Evolutionary conservation across 1,284 basidiomycete genomes (phyloP).

Genomic region (Phellopilus nigrolimitatus): DNA sequence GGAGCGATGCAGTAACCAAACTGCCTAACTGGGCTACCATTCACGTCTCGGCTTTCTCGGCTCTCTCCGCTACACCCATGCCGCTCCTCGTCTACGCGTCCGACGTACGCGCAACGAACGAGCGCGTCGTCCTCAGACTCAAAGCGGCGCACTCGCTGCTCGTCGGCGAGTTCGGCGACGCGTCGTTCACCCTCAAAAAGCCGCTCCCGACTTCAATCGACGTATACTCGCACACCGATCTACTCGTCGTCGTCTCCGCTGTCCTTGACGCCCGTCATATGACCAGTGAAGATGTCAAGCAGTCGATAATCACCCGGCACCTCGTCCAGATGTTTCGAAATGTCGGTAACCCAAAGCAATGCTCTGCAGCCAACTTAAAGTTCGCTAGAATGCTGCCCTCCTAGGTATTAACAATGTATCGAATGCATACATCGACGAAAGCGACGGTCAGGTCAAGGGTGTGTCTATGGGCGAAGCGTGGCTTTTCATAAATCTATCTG

Average conservation of each 20-base stretch:
- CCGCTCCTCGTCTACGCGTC: conserved; percentile 5
- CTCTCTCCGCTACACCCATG: background rate
- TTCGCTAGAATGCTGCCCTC: conserved; percentile 46
- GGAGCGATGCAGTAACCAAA: background rate
- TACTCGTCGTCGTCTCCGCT: conserved; percentile 52
- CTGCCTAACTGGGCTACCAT: background rate
- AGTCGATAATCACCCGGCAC: conserved; percentile 47
- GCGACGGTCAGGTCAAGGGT: conserved; percentile 42
- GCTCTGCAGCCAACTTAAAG: conserved; percentile 9
- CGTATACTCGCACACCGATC: conserved; percentile 44
- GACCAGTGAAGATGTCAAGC: conserved; percentile 34
- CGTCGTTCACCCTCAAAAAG: conserved; percentile 30
- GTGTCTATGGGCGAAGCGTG: no score
- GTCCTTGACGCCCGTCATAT: conserved; percentile 40
- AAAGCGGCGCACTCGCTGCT: conserved; percentile 5
- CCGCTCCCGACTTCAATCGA: conserved; percentile 45
- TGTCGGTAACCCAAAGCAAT: conserved; percentile 36
- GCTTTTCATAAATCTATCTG: background rate
- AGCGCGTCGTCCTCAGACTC: conserved; percentile 2
- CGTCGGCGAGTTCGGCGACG: background rate
- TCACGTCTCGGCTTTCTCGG: no score
- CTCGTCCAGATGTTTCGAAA: conserved; percentile 45
- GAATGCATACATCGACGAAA: conserved; percentile 40
- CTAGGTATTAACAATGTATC: conserved; percentile 56
- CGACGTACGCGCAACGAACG: no score